A percentile compares a stretch with the other conserved stretches of the same genome.
Conservation (phyloP, 148 eudicot genomes). For the Polygonum maritimum region DNA sequence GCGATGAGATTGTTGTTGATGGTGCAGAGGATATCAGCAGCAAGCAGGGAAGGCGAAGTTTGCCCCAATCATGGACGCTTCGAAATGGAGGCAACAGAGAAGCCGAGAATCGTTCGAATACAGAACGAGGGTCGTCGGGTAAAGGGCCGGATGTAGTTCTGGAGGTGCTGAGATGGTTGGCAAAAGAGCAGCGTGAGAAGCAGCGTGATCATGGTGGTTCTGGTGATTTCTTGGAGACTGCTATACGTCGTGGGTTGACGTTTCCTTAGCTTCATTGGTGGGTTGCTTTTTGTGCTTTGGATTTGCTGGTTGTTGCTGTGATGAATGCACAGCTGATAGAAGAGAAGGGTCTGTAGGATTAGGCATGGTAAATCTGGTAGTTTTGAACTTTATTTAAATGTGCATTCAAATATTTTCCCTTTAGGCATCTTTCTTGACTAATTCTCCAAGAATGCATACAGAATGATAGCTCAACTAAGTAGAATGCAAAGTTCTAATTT, state of each 20-base stretch:
- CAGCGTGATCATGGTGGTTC: constrained; percentile 8
- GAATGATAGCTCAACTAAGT: no score
- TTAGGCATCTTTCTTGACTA: no score
- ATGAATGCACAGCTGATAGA: neutral
- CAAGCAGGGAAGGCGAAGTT: constrained; percentile 14
- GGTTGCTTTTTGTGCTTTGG: constrained; percentile 5
- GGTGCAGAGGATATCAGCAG: neutral
- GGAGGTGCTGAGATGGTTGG: constrained; percentile 23
- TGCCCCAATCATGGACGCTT: constrained; percentile 11
- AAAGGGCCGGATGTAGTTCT: constrained; percentile 14
- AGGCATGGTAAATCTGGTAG: neutral
- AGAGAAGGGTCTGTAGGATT: neutral
- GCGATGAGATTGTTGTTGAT: neutral
- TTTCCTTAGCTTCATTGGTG: constrained; percentile 39
- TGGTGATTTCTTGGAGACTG: constrained; percentile 43
- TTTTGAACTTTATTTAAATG: neutral
- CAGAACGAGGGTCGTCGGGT: neutral
- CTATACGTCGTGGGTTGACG: constrained; percentile 35
- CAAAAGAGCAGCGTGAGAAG: neutral
- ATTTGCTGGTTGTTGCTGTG: neutral
- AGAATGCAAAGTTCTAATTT: no score
- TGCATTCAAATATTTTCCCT: no score
- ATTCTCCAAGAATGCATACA: no score
- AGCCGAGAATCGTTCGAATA: neutral
- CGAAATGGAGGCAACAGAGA: constrained; percentile 8